Conservation (phyloP, 2,329 filamentous ascomycete genomes). For the Aphanocladium album region DNA sequence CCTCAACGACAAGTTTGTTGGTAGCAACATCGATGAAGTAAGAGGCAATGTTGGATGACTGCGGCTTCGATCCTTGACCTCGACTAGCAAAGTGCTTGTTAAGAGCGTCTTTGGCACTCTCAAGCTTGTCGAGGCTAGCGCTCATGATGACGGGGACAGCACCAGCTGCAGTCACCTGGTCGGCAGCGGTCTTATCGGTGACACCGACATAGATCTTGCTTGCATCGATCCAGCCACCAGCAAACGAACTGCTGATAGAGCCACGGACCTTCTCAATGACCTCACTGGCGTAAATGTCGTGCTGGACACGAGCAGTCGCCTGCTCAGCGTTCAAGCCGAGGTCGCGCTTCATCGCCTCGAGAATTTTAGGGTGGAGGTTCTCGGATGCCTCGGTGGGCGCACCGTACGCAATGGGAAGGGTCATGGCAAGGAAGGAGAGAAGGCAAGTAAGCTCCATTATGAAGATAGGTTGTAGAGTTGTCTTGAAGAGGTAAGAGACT, state of each 20-base stretch:
- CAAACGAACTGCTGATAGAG: slow-evolving; percentile 29
- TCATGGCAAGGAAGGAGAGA: slow-evolving; percentile 31
- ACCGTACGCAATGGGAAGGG: slow-evolving; percentile 35
- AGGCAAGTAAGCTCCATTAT: slow-evolving; percentile 35
- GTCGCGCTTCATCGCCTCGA: slow-evolving; percentile 39
- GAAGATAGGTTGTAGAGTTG: too few species aligned
- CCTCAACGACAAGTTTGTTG: slow-evolving; percentile 37
- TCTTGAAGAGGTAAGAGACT: too few species aligned
- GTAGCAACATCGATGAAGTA: slow-evolving; percentile 34
- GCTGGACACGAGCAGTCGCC: too few species aligned
- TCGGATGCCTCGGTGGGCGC: slow-evolving; percentile 29
- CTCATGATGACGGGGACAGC: slow-evolving; percentile 28
- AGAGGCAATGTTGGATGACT: slow-evolving; percentile 27
- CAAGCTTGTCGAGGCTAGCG: slow-evolving; percentile 33
- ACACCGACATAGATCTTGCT: slow-evolving; percentile 30
- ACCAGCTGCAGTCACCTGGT: slow-evolving; percentile 30
- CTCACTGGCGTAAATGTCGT: too few species aligned
- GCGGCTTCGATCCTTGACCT: too few species aligned
- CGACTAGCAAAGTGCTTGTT: slow-evolving; percentile 34
- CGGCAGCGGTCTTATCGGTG: slow-evolving; percentile 30
- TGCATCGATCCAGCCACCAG: slow-evolving; percentile 35
- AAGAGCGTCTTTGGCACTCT: slow-evolving; percentile 35
- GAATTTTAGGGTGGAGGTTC: slow-evolving; percentile 34
- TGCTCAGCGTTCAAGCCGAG: slow-evolving; percentile 33
- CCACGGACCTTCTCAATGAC: slow-evolving; percentile 31